Conservation (phyloP, 2,329 filamentous ascomycete species). For the Lasiodiplodia sp. region DNA sequence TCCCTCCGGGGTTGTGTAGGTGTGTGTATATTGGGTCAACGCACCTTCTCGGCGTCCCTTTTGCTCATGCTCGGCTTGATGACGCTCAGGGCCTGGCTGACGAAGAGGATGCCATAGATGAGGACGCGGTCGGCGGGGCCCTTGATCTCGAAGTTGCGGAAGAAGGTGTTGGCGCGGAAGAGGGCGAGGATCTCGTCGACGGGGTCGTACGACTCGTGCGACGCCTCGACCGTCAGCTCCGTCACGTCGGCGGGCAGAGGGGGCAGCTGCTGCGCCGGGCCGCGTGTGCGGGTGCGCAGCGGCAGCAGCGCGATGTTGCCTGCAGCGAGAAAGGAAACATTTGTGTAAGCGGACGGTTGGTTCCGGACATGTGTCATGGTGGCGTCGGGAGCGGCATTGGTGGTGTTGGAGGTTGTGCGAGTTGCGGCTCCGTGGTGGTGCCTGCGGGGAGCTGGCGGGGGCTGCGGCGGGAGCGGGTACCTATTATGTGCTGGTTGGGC, state of each 20-base stretch:
- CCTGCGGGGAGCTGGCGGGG: constrained; percentile 29
- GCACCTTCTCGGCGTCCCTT: constrained; percentile 71
- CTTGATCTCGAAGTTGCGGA: constrained; percentile 99
- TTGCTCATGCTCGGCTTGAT: constrained; percentile 76
- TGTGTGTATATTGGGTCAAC: not conserved
- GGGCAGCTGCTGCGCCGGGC: constrained; percentile 88
- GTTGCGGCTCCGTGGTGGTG: constrained; percentile 21
- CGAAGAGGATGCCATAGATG: constrained; percentile 95
- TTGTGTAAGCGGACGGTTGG: constrained; percentile 13
- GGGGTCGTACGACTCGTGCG: constrained; percentile 93
- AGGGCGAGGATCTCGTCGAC: constrained; percentile 91
- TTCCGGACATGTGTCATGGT: not conserved
- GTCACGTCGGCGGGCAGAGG: constrained; percentile 61
- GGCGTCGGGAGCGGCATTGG: constrained; percentile 12
- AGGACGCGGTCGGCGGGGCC: constrained; percentile 92
- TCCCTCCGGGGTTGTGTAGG: not conserved
- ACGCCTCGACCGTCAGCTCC: constrained; percentile 71
- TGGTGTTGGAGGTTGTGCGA: not conserved
- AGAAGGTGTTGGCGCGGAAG: constrained; percentile 98
- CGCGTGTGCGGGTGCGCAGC: constrained; percentile 91
- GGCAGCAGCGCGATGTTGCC: constrained; percentile 96
- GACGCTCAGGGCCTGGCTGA: constrained; percentile 88
- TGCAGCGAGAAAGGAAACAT: constrained; percentile 37
- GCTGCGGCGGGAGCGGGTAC: constrained; percentile 45
- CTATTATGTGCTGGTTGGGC: constrained; percentile 71